Base-by-base conservation (phyloP, 495 filamentous ascomycete genomes). In the Pseudomonodictys pantanalensis region DNA sequence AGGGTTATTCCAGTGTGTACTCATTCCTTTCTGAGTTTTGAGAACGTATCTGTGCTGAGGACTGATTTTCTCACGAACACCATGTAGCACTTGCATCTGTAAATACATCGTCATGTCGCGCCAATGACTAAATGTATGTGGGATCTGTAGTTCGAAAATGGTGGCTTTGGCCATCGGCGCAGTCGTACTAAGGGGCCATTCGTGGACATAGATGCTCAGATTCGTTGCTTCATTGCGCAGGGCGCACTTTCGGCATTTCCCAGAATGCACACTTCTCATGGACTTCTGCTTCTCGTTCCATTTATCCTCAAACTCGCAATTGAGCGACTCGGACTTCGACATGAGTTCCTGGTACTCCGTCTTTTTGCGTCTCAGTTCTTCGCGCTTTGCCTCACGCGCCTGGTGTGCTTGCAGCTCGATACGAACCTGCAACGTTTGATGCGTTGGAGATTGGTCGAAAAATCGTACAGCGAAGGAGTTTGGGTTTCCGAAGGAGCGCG, bases 151-250 rank as follows among this genome's bases (percentile, higher is more conserved):
- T 68, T 89, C 85, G 43, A 89, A 86, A 0, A 87, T 76, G 0
- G 74, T 73, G 0, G 79, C 71, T 52, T 81, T 78, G 0, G 75
- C 71, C 20, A 76, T 25, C 0, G 51, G 30, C 0, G 29, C 6
- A 17, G 73, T 46, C 0, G n/a, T 12, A 0, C 85, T 81, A 8
- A 89, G 68, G 2, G 86, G 85, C 84, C 82, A 87, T 60, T 88
- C 85, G 53, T 85, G 74, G 47, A 83, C 49, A 0, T 62, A 4
- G 41, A 90, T 86, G 0, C 12, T 53, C 23, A 90, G 62, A 0
- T 9, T 35, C 0, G 69, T 30, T 0, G 76, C 75, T 17, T 71
- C 9, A 0, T 49, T 2, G 4, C 52, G 15, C 20, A 74, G 68
- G 0, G 0, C 3, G 18, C 73, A 78, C 32, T 72, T 77, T 0